Base-by-base conservation (phyloP, 169 alveolate species). In the Theileria parva region DNA sequence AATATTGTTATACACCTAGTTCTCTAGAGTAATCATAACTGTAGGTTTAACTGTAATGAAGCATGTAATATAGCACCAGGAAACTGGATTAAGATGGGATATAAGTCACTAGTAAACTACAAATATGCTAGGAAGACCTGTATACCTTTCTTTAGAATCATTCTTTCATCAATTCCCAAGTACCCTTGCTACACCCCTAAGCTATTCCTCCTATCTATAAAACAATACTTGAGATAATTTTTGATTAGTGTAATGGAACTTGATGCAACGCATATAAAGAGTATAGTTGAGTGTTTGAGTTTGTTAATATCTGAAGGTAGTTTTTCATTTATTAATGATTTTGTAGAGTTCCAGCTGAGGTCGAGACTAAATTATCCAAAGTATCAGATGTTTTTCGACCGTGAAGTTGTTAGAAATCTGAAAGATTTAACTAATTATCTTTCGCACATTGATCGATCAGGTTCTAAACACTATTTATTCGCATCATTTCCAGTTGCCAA, bases 31-130 rank as follows among this genome's bases (percentile, higher is more conserved):
- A 37, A 37, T 37, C 48, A 3, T 44, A n/a, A 37, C 27, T 59
- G 28, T 59, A 72, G 79, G 9, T 94, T 92, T 78, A 97, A 97
- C 81, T 91, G 98, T 77, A 97, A 97, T 71, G 99, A 97, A 86
- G 99, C 99, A 19, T 97, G 97, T 51, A 97, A 97, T 85, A 94
- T 95, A 60, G 98, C 97, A 8, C 94, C 97, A 9, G 93, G 91
- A 4, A 86, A 85, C 34, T 95, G 98, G 98, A 69, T 95, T 64
- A 88, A 88, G 63, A 85, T 89, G 87, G 96, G 96, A 28, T 74
- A 85, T 67, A 77, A 77, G 74, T 88, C 96, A 8, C 59, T 87
- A 67, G 71, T 77, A 34, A 72, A 86, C 60, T 93, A 91, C 75
- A 90, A 87, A 32, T 88, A 73, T 60, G 77, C 78, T 70, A 72